phyloP scores from a whole-genome alignment of 2,329 filamentous ascomycete genomes.

The Aspergillus sp. region DNA sequence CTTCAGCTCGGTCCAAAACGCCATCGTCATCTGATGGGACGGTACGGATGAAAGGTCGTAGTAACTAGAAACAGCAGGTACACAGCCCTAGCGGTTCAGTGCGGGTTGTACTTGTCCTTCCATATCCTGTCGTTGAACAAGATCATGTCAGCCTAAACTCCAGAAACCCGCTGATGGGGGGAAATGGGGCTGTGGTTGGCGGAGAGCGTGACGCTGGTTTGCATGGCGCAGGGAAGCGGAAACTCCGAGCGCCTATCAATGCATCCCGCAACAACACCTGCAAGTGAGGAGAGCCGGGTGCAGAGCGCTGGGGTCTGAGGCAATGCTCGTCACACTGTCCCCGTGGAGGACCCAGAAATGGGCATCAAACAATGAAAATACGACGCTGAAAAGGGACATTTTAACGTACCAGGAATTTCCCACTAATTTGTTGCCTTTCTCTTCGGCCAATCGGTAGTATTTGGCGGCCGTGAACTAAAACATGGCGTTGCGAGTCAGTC shows the following conservation, averaged over 20 bases:
- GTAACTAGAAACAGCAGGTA: neutral
- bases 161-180: constrained; percentile 4
- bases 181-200: constrained; percentile 21
- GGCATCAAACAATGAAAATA: constrained; percentile 15
- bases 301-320: constrained; percentile 7
- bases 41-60: neutral
- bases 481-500: constrained; percentile 13
- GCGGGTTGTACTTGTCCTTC: constrained; percentile 87
- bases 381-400: neutral
- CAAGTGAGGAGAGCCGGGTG: constrained; percentile 16
- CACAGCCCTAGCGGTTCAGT: constrained; percentile 32
- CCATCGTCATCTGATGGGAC: neutral
- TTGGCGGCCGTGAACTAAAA: constrained; percentile 65
- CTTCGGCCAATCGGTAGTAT: constrained; percentile 89
- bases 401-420: constrained; percentile 88
- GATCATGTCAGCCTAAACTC: constrained; percentile 24
- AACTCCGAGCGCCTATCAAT: constrained; percentile 25
- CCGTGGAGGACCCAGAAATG: constrained; percentile 5
- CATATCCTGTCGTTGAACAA: constrained; percentile 71
- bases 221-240: constrained; percentile 19
- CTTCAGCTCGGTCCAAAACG: constrained; percentile 1
- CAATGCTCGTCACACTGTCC: constrained; percentile 7
- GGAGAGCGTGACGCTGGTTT: constrained; percentile 16
- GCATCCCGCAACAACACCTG: constrained; percentile 15
- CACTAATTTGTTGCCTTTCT: constrained; percentile 82